Percentiles rank a stretch among this genome's conserved stretches.
phyloP scores from a whole-genome alignment of 805 yeast species.

The Candida lessepsii region DNA sequence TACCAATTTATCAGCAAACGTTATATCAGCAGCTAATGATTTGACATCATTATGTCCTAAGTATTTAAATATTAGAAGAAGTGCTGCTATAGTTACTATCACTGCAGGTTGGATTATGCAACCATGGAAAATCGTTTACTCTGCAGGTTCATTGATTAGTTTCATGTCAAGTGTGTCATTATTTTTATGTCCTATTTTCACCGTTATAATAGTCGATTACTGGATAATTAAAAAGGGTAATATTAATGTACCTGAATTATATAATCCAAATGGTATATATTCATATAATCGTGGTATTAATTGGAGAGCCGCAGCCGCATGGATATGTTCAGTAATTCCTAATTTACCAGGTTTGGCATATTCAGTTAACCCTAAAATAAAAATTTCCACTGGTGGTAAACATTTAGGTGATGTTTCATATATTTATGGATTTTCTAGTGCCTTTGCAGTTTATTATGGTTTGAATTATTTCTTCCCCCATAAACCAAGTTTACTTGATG shows the following conservation, averaged over 20 bases:
- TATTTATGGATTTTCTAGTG: slow-evolving; percentile 13
- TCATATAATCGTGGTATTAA: slow-evolving; percentile 23
- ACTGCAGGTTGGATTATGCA: slow-evolving; percentile 14
- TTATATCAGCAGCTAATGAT: slow-evolving; percentile 17
- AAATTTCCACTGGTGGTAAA: slow-evolving; percentile 8
- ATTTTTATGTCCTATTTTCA: slow-evolving; percentile 15
- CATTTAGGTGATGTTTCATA: slow-evolving; percentile 13
- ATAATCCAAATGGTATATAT: slow-evolving; percentile 28
- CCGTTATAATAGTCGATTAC: slow-evolving; percentile 14
- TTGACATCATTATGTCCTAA: slow-evolving; percentile 14
- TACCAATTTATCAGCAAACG: slow-evolving; percentile 16
- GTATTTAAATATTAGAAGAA: slow-evolving; percentile 14
- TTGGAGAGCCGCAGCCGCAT: slow-evolving; percentile 16
- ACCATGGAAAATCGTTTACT: slow-evolving; percentile 18
- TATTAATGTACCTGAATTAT: slow-evolving; percentile 30
- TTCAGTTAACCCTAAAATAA: slow-evolving; percentile 12
- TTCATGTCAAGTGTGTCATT: slow-evolving; percentile 19
- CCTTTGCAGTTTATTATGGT: slow-evolving; percentile 9
- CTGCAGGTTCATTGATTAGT: slow-evolving; percentile 14
- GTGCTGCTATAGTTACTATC: slow-evolving; percentile 13
- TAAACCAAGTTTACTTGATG: slow-evolving; percentile 8
- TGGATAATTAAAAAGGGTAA: slow-evolving; percentile 13
- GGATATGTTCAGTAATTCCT: slow-evolving; percentile 21
- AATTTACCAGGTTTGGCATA: slow-evolving; percentile 16
- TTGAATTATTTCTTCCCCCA: slow-evolving; percentile 13